Conservation (phyloP, 208 protist genomes). For the Acanthamoeba sp. region DNA sequence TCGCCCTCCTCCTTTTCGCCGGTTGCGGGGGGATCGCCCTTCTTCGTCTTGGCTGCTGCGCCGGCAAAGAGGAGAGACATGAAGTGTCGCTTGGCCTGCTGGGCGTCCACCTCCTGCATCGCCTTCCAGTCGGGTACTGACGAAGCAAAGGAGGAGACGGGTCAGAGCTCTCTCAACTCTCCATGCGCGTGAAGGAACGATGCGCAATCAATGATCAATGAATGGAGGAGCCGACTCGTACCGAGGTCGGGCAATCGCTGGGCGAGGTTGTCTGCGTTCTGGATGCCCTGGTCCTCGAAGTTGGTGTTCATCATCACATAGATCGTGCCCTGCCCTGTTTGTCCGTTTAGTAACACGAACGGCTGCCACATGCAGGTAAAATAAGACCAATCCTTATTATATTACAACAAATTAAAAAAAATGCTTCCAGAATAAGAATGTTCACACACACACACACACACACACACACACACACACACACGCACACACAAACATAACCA, state of each 20-base stretch:
- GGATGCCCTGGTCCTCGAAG: conserved; percentile 73
- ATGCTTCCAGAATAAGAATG: too few relatives aligned
- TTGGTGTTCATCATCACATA: conserved; percentile 73
- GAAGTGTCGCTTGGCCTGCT: conserved; percentile 58
- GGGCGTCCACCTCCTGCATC: conserved; percentile 26
- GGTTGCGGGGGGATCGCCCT: background rate
- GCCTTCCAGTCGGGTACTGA: conserved; percentile 55
- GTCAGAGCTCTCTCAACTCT: background rate
- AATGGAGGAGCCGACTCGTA: too few relatives aligned
- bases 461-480: too few relatives aligned
- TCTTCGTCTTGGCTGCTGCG: conserved; percentile 1
- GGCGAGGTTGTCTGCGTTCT: conserved; percentile 42
- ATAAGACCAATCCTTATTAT: too few relatives aligned
- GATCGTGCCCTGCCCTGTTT: background rate
- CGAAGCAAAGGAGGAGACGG: background rate
- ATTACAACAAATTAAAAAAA: too few relatives aligned
- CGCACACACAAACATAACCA: too few relatives aligned
- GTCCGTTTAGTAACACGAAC: too few relatives aligned
- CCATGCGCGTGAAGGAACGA: too few relatives aligned
- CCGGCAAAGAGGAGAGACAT: conserved; percentile 28
- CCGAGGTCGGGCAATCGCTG: conserved; percentile 26
- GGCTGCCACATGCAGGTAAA: too few relatives aligned
- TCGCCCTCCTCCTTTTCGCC: background rate
- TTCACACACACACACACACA: too few relatives aligned
- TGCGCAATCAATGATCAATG: too few relatives aligned